Conservation (phyloP, 768 basidiomycete genomes). For the Tricholoma sp. region DNA sequence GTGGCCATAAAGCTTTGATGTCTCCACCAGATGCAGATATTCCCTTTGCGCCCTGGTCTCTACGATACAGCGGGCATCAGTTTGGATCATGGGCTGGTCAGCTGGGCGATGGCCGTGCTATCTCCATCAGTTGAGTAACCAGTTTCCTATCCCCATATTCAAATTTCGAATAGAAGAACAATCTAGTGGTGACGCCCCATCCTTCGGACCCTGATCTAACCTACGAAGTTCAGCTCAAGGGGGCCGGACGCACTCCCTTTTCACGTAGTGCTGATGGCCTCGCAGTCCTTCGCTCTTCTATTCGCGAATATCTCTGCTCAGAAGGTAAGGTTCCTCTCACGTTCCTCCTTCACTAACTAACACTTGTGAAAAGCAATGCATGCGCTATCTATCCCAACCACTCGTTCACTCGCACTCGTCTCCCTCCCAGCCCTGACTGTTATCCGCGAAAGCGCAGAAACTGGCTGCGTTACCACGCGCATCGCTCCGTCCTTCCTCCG, state of each 20-base stretch:
- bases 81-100: conserved; percentile 92
- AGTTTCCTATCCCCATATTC: not conserved
- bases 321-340: conserved; percentile 53
- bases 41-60: conserved; percentile 74
- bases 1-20: conserved; percentile 70
- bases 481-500: conserved; percentile 88
- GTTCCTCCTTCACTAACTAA: not conserved
- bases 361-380: conserved; percentile 31
- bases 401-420: conserved; percentile 78
- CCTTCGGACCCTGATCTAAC: conserved; percentile 46
- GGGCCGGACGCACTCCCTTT: conserved; percentile 91
- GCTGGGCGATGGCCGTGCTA: conserved; percentile 92
- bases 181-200: conserved; percentile 72
- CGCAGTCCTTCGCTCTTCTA: conserved; percentile 90
- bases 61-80: conserved; percentile 89
- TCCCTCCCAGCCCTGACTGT: conserved; percentile 72
- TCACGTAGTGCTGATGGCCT: conserved; percentile 90
- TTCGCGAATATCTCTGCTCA: conserved; percentile 89
- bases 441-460: conserved; percentile 66
- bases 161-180: conserved; percentile 1
- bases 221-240: conserved; percentile 93
- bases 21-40: conserved; percentile 19
- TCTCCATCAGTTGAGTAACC: conserved; percentile 56
- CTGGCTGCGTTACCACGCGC: conserved; percentile 70
- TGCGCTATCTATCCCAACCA: conserved; percentile 86